Evolutionary conservation across 2,329 filamentous ascomycete species (phyloP).

Genomic region (Talaromyces sp.): DNA sequence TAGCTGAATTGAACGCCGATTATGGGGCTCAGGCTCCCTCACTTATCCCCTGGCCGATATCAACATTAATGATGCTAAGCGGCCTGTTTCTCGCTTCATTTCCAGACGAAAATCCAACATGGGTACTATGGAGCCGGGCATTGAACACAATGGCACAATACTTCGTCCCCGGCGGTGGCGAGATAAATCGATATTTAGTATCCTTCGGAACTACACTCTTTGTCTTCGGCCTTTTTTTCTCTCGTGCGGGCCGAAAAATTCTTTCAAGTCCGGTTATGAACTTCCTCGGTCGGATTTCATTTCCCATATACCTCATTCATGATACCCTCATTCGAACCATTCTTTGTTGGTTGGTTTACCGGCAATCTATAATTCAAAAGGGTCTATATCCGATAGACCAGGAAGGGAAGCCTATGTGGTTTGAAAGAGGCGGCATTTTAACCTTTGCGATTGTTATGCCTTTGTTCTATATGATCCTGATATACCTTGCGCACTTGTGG

Average conservation of each 20-base stretch:
- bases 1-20: conserved; percentile 31
- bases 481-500: neutral
- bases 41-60: conserved; percentile 20
- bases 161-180: conserved; percentile 22
- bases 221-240: conserved; percentile 29
- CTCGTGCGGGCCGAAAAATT: conserved; percentile 19
- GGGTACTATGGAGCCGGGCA: conserved; percentile 25
- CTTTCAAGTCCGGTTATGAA: conserved; percentile 26
- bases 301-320: conserved; percentile 33
- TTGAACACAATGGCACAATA: conserved; percentile 13
- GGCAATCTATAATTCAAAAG: conserved; percentile 4
- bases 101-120: conserved; percentile 27
- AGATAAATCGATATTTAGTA: conserved; percentile 27
- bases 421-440: neutral
- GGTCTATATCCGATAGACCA: conserved; percentile 5
- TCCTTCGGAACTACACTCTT: conserved; percentile 27
- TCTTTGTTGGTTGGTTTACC: conserved; percentile 28
- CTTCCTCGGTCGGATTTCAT: conserved; percentile 31
- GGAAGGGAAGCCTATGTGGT: neutral
- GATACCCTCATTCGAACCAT: conserved; percentile 31
- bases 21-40: conserved; percentile 23
- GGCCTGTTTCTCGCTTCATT: conserved; percentile 29
- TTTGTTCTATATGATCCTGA: neutral
- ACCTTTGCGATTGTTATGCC: neutral
- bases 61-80: conserved; percentile 25